These are phyloP conservation scores for Diversispora epigaea DNA, from an alignment of 192 early-diverging fungal genomes.

Conservation along the genomic window DNA sequence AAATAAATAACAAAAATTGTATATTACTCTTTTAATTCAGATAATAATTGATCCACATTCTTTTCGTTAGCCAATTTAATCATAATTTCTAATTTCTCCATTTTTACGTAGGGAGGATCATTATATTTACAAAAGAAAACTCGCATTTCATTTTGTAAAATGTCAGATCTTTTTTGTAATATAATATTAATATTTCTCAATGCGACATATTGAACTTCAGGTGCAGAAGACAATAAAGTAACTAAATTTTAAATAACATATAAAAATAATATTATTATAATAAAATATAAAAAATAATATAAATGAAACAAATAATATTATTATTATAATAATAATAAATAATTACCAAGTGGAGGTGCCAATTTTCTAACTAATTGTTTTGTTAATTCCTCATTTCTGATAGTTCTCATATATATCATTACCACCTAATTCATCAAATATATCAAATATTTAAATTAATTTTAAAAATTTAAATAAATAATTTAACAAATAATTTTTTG, in stretches of 20 bases:
- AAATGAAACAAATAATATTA: not conserved
- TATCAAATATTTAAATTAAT: no score
- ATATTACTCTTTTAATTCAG: slow-evolving; percentile 90
- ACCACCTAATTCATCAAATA: slow-evolving; percentile 47
- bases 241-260: slow-evolving; percentile 47
- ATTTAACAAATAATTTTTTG: not conserved
- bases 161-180: slow-evolving; percentile 82
- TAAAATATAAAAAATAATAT: not conserved
- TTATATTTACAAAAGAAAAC: slow-evolving; percentile 99
- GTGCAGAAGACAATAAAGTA: slow-evolving; percentile 78
- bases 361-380: slow-evolving; percentile 81
- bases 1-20: not conserved
- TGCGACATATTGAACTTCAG: slow-evolving; percentile 97
- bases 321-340: not conserved
- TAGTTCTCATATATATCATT: slow-evolving; percentile 70
- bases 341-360: slow-evolving; percentile 87
- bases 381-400: slow-evolving; percentile 70
- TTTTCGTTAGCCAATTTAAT: slow-evolving; percentile 82
- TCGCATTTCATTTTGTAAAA: slow-evolving; percentile 88
- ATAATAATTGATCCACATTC: slow-evolving; percentile 89
- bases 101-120: slow-evolving; percentile 96
- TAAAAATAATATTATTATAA: not conserved
- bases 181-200: slow-evolving; percentile 96
- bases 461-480: no score
- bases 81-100: slow-evolving; percentile 93